Conservation (phyloP, 306 rosid species). For the Elaeagnus macrophylla region DNA sequence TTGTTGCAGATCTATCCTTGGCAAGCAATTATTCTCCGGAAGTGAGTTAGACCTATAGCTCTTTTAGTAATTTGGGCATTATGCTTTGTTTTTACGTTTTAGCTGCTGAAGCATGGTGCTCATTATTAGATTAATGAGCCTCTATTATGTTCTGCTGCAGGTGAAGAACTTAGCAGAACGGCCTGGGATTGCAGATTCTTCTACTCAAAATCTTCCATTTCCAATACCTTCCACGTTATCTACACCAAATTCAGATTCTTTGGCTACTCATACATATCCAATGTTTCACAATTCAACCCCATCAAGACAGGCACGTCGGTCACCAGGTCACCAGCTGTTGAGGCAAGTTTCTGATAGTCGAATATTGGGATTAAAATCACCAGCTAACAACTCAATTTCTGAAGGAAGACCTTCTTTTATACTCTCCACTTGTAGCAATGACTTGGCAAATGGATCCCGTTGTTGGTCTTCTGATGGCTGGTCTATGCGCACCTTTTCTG, state of each 20-base stretch:
- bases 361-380: slow-evolving; percentile 52
- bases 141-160: slow-evolving; percentile 26
- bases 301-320: slow-evolving; percentile 32
- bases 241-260: slow-evolving; percentile 41
- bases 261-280: slow-evolving; percentile 46
- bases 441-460: slow-evolving; percentile 40
- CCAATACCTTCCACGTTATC: slow-evolving; percentile 61
- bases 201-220: slow-evolving; percentile 51
- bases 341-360: slow-evolving; percentile 54
- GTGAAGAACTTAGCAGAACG: slow-evolving; percentile 48
- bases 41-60: background rate
- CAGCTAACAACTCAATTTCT: slow-evolving; percentile 35
- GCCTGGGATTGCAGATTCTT: slow-evolving; percentile 36
- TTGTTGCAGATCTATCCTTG: too few species aligned
- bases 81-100: background rate
- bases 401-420: slow-evolving; percentile 46
- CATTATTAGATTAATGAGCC: background rate
- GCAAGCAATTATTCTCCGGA: too few species aligned
- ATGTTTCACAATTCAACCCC: slow-evolving; percentile 54
- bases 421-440: slow-evolving; percentile 54
- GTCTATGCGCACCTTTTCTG: slow-evolving; percentile 79
- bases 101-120: background rate
- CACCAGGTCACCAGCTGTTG: slow-evolving; percentile 55
- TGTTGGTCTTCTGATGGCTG: slow-evolving; percentile 80
- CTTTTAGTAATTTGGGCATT: background rate